phyloP scores from a whole-genome alignment of 441 rosid species.

The Geranium incanum region DNA sequence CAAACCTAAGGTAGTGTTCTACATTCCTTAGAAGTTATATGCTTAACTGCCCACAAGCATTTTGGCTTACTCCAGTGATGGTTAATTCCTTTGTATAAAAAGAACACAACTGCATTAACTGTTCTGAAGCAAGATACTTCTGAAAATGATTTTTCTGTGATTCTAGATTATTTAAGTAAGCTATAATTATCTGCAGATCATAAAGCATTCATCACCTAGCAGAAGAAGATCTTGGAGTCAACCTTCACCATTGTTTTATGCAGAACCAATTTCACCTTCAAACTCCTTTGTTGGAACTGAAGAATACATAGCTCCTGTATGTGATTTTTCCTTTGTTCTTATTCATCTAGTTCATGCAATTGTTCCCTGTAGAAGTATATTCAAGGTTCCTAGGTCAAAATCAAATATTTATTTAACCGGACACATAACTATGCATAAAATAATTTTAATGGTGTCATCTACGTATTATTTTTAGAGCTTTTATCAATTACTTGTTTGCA shows the following conservation, averaged over 20 bases:
- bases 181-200: slow-evolving; percentile 39
- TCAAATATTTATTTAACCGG: neutral
- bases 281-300: slow-evolving; percentile 97
- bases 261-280: slow-evolving; percentile 67
- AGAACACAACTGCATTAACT: neutral
- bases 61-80: neutral
- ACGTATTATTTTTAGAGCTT: neutral
- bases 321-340: slow-evolving; percentile 18
- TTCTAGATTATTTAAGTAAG: neutral
- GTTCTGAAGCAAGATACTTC: neutral
- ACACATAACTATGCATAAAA: neutral
- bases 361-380: neutral
- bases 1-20: slow-evolving; percentile 56
- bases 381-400: neutral
- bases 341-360: slow-evolving; percentile 10
- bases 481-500: slow-evolving; percentile 28
- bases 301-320: slow-evolving; percentile 96
- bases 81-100: neutral
- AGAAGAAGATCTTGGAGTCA: slow-evolving; percentile 69
- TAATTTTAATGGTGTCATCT: neutral
- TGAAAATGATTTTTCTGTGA: neutral
- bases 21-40: slow-evolving; percentile 13
- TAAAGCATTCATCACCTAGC: slow-evolving; percentile 41
- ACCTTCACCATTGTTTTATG: slow-evolving; percentile 66
- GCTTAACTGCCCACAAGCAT: slow-evolving; percentile 5